These are phyloP conservation scores for Cercospora zeae-maydis DNA, from an alignment of 2,329 filamentous ascomycete species.

Conservation along the genomic window DNA sequence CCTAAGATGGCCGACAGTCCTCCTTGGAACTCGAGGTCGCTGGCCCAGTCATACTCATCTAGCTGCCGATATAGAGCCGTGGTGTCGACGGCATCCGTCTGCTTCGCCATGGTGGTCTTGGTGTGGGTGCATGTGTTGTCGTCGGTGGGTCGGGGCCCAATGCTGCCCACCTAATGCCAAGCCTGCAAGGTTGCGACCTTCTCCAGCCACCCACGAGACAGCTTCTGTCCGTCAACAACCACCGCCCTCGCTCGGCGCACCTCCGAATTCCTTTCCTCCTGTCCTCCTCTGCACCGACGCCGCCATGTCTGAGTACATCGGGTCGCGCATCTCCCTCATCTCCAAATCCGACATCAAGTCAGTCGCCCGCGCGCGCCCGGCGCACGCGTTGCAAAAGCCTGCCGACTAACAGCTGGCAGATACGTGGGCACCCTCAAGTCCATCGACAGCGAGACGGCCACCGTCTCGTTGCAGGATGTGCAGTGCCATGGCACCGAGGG, in stretches of 20 bases:
- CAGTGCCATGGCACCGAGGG: slow-evolving; percentile 92
- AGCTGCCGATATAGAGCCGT: slow-evolving; percentile 55
- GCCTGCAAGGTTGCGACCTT: background rate
- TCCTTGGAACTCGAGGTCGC: slow-evolving; percentile 65
- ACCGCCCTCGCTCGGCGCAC: background rate
- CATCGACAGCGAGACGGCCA: slow-evolving; percentile 96
- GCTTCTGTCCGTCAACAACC: slow-evolving; percentile 1
- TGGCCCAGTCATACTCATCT: slow-evolving; percentile 64
- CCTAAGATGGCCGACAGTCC: slow-evolving; percentile 64
- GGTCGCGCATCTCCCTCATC: slow-evolving; percentile 92
- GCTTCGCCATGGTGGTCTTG: slow-evolving; percentile 24
- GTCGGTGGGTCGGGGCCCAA: background rate
- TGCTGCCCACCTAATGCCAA: background rate
- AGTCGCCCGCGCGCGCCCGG: slow-evolving; percentile 15
- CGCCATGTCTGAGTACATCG: slow-evolving; percentile 60
- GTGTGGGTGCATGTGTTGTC: background rate
- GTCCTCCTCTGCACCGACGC: slow-evolving; percentile 10
- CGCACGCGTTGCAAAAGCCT: background rate
- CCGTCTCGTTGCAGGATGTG: slow-evolving; percentile 95
- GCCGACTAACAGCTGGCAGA: slow-evolving; percentile 46
- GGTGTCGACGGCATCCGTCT: slow-evolving; percentile 19
- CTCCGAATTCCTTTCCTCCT: slow-evolving; percentile 3
- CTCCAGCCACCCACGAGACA: background rate
- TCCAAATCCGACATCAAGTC: slow-evolving; percentile 97
- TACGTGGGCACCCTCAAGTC: slow-evolving; percentile 95